These are phyloP conservation scores for Colletotrichum lindemuthianum DNA, from an alignment of 2,329 filamentous ascomycete genomes.

Conservation along the genomic window DNA sequence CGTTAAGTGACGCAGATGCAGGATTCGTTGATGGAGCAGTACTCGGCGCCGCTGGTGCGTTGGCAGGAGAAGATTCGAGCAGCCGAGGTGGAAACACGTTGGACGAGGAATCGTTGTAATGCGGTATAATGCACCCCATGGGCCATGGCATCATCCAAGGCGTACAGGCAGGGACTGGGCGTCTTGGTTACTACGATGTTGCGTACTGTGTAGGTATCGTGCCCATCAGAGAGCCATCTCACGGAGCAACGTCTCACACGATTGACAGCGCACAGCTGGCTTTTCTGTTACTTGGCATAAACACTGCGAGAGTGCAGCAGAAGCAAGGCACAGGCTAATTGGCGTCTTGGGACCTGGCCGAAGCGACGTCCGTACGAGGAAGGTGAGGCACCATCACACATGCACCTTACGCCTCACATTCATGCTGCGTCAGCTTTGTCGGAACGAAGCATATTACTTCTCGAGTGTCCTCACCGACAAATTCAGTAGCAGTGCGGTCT, in stretches of 20 bases:
- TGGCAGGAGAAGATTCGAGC: conserved; percentile 16
- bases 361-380: not conserved
- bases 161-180: too few relatives aligned
- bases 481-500: too few relatives aligned
- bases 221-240: too few relatives aligned
- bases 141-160: conserved; percentile 5
- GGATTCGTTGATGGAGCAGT: not conserved
- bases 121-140: conserved; percentile 24
- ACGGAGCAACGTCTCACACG: not conserved
- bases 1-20: not conserved
- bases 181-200: too few relatives aligned
- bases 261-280: not conserved
- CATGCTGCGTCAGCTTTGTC: too few relatives aligned
- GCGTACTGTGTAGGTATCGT: too few relatives aligned
- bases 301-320: not conserved
- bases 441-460: too few relatives aligned
- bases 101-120: conserved; percentile 31
- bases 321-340: conserved; percentile 1
- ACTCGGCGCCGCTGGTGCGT: conserved; percentile 10
- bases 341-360: not conserved
- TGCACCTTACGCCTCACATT: not conserved
- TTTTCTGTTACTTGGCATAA: not conserved
- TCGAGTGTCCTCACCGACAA: too few relatives aligned
- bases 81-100: conserved; percentile 16
- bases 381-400: conserved; percentile 4